Evolutionary conservation across 192 early-diverging fungal genomes (phyloP).

Genomic region (Backusella luteola): DNA sequence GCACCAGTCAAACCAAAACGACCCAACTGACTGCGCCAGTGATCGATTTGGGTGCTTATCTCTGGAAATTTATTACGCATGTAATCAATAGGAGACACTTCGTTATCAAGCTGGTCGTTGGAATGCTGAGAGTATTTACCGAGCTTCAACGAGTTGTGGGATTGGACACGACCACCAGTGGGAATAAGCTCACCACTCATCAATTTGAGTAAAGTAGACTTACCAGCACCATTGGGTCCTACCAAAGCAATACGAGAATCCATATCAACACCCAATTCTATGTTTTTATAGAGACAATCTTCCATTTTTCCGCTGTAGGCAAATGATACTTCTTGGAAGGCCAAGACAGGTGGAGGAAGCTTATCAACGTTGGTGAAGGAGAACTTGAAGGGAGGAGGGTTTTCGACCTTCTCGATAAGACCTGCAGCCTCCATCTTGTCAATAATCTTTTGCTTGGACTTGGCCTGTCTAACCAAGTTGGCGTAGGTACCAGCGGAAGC

Average conservation of each 20-base stretch:
- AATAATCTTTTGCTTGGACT: conserved; percentile 98
- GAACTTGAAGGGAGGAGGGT: conserved; percentile 76
- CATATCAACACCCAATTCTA: conserved; percentile 96
- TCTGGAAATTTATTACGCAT: conserved; percentile 84
- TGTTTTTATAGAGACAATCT: conserved; percentile 84
- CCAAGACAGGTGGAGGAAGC: conserved; percentile 93
- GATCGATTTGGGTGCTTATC: conserved; percentile 71
- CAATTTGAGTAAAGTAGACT: conserved; percentile 96
- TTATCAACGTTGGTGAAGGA: conserved; percentile 82
- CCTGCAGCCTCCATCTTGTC: conserved; percentile 99
- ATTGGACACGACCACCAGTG: conserved; percentile 80
- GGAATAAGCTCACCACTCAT: conserved; percentile 90
- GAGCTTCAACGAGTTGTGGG: conserved; percentile 92
- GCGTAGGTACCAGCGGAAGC: conserved; percentile 98
- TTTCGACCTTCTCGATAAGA: conserved; percentile 92
- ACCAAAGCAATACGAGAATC: conserved; percentile 98
- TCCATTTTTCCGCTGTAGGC: conserved; percentile 84
- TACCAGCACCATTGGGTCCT: conserved; percentile 93
- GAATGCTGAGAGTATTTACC: conserved; percentile 98
- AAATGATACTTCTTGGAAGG: conserved; percentile 91
- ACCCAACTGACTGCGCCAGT: conserved; percentile 92
- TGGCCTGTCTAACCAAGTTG: conserved; percentile 98
- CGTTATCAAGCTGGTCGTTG: conserved; percentile 91
- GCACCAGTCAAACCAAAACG: conserved; percentile 91
- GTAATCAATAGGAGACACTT: conserved; percentile 87